Percentiles rank a stretch among this genome's conserved stretches.
Conservation (phyloP, 2,329 filamentous ascomycete species). For the Botrytis paeoniae region DNA sequence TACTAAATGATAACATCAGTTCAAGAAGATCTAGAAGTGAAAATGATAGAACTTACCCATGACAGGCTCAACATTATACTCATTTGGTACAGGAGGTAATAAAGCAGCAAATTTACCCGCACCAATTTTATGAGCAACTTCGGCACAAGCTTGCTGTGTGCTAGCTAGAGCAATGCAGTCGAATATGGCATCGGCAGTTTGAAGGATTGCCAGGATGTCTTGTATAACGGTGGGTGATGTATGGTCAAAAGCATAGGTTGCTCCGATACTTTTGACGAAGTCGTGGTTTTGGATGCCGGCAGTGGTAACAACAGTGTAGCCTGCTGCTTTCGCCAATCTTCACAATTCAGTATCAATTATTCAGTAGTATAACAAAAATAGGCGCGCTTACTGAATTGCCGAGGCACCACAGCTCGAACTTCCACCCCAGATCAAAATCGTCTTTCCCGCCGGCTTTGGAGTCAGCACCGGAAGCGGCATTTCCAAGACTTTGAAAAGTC, state of each 20-base stretch:
- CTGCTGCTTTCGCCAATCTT: conserved; percentile 33
- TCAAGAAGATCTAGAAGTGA: not conserved
- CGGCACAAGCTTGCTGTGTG: conserved; percentile 32
- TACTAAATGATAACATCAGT: conserved; percentile 23
- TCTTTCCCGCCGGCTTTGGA: conserved; percentile 25
- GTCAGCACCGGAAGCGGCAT: conserved; percentile 23
- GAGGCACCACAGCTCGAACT: conserved; percentile 26
- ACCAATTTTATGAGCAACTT: conserved; percentile 33
- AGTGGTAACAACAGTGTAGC: conserved; percentile 44
- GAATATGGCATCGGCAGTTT: conserved; percentile 27
- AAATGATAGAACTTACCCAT: conserved; percentile 28
- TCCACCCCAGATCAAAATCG: conserved; percentile 31
- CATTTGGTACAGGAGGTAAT: conserved; percentile 21
- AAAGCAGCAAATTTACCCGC: conserved; percentile 30
- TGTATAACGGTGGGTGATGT: conserved; percentile 26
- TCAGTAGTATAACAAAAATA: not conserved
- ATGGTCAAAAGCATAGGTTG: conserved; percentile 48
- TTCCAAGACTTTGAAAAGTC: conserved; percentile 32
- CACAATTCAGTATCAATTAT: not conserved
- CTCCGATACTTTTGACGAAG: conserved; percentile 44
- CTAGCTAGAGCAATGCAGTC: conserved; percentile 32
- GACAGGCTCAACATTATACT: conserved; percentile 30
- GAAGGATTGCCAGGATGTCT: conserved; percentile 24
- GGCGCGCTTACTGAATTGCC: conserved; percentile 24
- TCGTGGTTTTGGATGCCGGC: conserved; percentile 45